Evolutionary conservation across 1,139 yeast genomes (phyloP).

Genomic region (Candida mesenterica): DNA sequence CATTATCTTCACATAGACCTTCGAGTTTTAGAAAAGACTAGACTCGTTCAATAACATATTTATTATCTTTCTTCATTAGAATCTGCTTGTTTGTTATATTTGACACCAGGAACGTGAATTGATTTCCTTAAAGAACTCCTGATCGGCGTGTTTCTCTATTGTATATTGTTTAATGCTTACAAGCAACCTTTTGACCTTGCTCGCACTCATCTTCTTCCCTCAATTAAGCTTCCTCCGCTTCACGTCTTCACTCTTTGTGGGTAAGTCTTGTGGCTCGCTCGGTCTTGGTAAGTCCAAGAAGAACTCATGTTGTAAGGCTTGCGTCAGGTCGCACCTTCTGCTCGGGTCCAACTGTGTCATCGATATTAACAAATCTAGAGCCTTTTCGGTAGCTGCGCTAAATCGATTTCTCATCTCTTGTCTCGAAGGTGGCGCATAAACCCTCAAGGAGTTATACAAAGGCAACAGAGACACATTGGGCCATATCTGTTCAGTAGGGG

Average conservation of each 20-base stretch:
- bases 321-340: slow-evolving; percentile 63
- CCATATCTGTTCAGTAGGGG: slow-evolving; percentile 93
- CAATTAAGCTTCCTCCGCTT: slow-evolving; percentile 17
- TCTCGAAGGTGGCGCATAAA: slow-evolving; percentile 82
- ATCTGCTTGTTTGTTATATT: neutral
- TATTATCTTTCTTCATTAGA: too few species aligned
- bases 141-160: too few species aligned
- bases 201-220: too few species aligned
- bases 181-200: too few species aligned
- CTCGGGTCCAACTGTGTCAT: slow-evolving; percentile 81
- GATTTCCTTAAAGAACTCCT: too few species aligned
- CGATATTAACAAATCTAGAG: slow-evolving; percentile 70
- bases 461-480: slow-evolving; percentile 84
- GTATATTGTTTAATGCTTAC: too few species aligned
- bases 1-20: too few species aligned
- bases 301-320: slow-evolving; percentile 65
- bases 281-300: slow-evolving; percentile 77
- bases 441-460: slow-evolving; percentile 63
- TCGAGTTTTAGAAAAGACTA: too few species aligned
- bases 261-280: slow-evolving; percentile 67
- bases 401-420: slow-evolving; percentile 80
- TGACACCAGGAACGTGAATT: too few species aligned
- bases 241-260: slow-evolving; percentile 40
- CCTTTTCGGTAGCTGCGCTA: slow-evolving; percentile 88
- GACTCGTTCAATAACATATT: too few species aligned